These are phyloP conservation scores for Prinsepia uniflora DNA, from an alignment of 306 rosid species.

Conservation along the genomic window DNA sequence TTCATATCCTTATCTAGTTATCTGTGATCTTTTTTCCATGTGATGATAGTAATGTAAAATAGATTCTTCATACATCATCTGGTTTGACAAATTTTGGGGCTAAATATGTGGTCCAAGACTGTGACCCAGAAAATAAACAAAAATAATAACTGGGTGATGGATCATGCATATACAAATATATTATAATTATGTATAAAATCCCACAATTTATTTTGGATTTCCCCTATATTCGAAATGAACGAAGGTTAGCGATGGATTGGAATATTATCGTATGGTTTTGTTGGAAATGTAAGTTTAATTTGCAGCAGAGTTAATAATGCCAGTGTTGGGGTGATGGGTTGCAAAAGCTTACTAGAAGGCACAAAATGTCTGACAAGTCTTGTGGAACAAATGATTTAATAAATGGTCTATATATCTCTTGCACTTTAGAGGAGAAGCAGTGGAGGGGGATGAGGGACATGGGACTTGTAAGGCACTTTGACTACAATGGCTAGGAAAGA, in stretches of 20 bases:
- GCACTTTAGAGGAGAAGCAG: conserved; percentile 1
- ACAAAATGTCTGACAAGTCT: neutral
- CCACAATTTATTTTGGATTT: no score
- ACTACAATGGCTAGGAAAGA: neutral
- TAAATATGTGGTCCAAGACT: conserved; percentile 2
- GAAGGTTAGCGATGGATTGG: no score
- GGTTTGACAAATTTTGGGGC: conserved; percentile 27
- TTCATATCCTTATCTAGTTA: conserved; percentile 36
- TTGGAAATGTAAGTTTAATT: neutral
- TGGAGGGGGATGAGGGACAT: conserved; percentile 24
- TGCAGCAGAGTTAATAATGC: no score
- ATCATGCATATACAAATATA: neutral
- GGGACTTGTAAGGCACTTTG: conserved; percentile 22
- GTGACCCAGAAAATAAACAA: conserved; percentile 3
- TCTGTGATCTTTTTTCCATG: conserved; percentile 34
- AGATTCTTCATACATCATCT: conserved; percentile 10
- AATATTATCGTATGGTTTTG: no score
- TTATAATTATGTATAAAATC: neutral
- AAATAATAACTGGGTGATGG: neutral
- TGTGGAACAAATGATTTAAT: neutral
- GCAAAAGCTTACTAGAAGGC: conserved; percentile 10
- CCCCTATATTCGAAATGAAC: no score
- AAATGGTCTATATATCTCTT: neutral
- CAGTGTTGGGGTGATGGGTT: conserved; percentile 21
- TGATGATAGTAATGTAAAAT: conserved; percentile 17